Percentiles rank a stretch among this genome's conserved stretches.
These are phyloP conservation scores for Eimeria maxima DNA, from an alignment of 169 alveolate species.

Conservation along the genomic window DNA sequence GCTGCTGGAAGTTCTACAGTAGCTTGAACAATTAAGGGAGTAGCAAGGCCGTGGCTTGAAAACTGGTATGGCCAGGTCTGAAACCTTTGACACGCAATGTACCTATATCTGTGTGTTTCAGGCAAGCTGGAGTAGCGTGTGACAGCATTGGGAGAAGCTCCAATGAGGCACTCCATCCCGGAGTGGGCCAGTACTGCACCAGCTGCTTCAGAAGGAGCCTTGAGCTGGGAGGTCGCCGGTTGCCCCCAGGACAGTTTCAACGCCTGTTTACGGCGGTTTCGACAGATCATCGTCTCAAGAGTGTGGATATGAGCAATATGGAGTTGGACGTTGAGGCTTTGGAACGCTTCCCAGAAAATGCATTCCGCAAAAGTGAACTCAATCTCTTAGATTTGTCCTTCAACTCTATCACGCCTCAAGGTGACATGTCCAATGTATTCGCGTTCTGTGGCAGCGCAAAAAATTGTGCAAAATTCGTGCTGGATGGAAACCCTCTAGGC, in stretches of 20 bases:
- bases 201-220: slow-evolving; percentile 60
- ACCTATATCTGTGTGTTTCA: neutral
- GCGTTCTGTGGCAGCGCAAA: slow-evolving; percentile 71
- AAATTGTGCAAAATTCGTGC: slow-evolving; percentile 28
- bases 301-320: slow-evolving; percentile 76
- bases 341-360: slow-evolving; percentile 17
- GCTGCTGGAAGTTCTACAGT: neutral
- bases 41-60: neutral
- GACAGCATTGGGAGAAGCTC: slow-evolving; percentile 26
- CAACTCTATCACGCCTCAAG: neutral
- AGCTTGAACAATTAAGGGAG: neutral
- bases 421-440: neutral
- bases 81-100: neutral
- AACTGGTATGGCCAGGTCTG: neutral
- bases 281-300: slow-evolving; percentile 35
- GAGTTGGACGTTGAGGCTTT: slow-evolving; percentile 24
- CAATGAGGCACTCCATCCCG: slow-evolving; percentile 63
- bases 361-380: slow-evolving; percentile 39
- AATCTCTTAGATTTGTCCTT: slow-evolving; percentile 42
- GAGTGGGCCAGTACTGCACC: slow-evolving; percentile 76
- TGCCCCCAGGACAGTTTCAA: slow-evolving; percentile 36
- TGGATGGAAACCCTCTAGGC: slow-evolving; percentile 70
- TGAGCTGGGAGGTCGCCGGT: slow-evolving; percentile 54
- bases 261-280: slow-evolving; percentile 18
- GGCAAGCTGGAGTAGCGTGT: slow-evolving; percentile 51